These are phyloP conservation scores for Debaryomyces nepalensis DNA, from an alignment of 1,139 yeast species.

Conservation along the genomic window DNA sequence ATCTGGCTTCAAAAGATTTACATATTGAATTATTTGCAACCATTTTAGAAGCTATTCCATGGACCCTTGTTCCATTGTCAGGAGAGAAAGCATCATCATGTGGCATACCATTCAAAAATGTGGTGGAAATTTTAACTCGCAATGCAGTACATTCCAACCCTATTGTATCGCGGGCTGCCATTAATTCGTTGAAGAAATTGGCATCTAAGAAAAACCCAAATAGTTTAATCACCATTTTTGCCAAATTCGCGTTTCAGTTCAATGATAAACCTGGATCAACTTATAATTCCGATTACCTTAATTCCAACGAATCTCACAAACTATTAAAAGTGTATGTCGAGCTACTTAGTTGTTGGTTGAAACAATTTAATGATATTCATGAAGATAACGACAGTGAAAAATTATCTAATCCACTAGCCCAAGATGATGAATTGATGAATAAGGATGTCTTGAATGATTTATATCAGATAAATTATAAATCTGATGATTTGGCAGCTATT, in stretches of 20 bases:
- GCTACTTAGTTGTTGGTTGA: constrained; percentile 79
- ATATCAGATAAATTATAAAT: constrained; percentile 48
- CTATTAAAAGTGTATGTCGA: constrained; percentile 76
- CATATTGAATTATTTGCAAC: constrained; percentile 70
- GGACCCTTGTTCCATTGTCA: constrained; percentile 55
- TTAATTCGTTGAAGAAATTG: constrained; percentile 63
- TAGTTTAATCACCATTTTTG: constrained; percentile 70
- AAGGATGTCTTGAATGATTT: constrained; percentile 49
- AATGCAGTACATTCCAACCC: constrained; percentile 73
- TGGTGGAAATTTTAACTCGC: constrained; percentile 75
- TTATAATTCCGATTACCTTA: constrained; percentile 58
- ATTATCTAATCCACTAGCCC: constrained; percentile 35
- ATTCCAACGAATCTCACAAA: constrained; percentile 60
- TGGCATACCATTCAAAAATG: constrained; percentile 59
- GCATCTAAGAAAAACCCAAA: constrained; percentile 76
- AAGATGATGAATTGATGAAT: constrained; percentile 45
- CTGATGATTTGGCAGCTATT: constrained; percentile 33
- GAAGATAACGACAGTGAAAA: constrained; percentile 25
- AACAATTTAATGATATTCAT: constrained; percentile 49
- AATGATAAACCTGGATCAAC: constrained; percentile 63
- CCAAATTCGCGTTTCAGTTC: constrained; percentile 78
- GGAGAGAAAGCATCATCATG: constrained; percentile 33
- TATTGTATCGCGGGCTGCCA: constrained; percentile 65
- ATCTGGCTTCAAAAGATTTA: constrained; percentile 37
- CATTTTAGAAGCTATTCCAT: constrained; percentile 70